These are phyloP conservation scores for Aspergillus olivimuriae DNA, from an alignment of 495 filamentous ascomycete genomes.

Conservation along the genomic window DNA sequence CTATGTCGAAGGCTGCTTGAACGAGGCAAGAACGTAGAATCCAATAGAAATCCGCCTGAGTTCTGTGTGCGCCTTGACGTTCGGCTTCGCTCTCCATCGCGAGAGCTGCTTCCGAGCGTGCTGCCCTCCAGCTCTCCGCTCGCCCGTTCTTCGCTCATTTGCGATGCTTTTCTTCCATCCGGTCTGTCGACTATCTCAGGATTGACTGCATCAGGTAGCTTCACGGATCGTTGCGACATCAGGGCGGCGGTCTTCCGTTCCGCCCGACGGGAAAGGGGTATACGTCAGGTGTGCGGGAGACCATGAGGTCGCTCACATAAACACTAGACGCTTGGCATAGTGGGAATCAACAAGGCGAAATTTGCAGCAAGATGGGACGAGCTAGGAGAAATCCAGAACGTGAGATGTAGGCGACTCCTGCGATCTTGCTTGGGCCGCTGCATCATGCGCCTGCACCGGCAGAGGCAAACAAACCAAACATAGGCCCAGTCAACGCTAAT, in stretches of 20 bases:
- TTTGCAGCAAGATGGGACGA: no score
- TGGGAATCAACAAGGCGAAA: no score
- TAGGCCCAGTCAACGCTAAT: no score
- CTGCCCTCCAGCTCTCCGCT: conserved; percentile 37
- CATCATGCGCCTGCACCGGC: conserved; percentile 4
- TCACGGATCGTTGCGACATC: conserved; percentile 23
- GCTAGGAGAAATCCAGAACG: no score
- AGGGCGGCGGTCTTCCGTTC: conserved; percentile 17
- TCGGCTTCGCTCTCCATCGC: conserved; percentile 26
- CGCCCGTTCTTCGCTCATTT: conserved; percentile 26
- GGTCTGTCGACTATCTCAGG: conserved; percentile 5
- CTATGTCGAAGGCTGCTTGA: conserved; percentile 22
- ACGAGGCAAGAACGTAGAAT: conserved; percentile 28
- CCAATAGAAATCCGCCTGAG: conserved; percentile 43
- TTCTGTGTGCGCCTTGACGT: conserved; percentile 27
- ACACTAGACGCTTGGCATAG: conserved; percentile 1
- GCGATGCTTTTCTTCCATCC: conserved; percentile 13
- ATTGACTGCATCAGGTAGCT: no score
- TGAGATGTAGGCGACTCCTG: no score
- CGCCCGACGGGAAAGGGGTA: conserved; percentile 18
- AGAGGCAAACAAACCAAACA: conserved; percentile 22
- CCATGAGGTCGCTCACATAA: conserved; percentile 14
- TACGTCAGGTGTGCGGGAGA: conserved; percentile 10
- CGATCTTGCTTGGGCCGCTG: no score
- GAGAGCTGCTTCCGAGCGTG: conserved; percentile 36